These are phyloP conservation scores for Astraeus odoratus DNA, from an alignment of 768 basidiomycete genomes.

Conservation along the genomic window DNA sequence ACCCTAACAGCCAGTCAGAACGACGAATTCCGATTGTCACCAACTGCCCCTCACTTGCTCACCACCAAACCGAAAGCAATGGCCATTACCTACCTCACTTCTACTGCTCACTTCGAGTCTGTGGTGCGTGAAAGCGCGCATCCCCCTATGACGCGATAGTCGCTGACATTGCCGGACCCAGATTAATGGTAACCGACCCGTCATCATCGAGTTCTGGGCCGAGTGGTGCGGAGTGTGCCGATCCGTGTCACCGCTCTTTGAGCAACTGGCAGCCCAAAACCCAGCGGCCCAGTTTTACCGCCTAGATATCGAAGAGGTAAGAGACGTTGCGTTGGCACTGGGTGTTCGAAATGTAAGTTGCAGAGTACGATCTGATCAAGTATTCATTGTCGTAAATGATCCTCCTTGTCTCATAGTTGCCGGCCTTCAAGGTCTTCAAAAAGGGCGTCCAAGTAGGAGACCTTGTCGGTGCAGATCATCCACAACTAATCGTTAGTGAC, in stretches of 20 bases:
- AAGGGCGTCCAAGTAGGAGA: slow-evolving; percentile 26
- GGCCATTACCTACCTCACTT: slow-evolving; percentile 19
- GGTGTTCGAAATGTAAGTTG: slow-evolving; percentile 19
- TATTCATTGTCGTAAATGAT: background rate
- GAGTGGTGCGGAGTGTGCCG: slow-evolving; percentile 24
- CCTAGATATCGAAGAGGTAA: slow-evolving; percentile 24
- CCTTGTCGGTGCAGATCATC: slow-evolving; percentile 20
- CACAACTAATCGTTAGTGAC: slow-evolving; percentile 18
- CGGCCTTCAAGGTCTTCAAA: slow-evolving; percentile 25
- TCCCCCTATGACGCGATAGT: background rate
- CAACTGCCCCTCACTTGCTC: slow-evolving; percentile 10
- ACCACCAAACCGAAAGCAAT: slow-evolving; percentile 11
- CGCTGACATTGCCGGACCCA: slow-evolving; percentile 9
- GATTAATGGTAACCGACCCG: slow-evolving; percentile 18
- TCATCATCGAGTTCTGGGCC: slow-evolving; percentile 27
- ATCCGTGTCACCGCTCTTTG: slow-evolving; percentile 14
- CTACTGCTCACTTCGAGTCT: slow-evolving; percentile 20
- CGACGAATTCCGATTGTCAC: slow-evolving; percentile 7
- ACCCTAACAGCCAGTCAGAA: slow-evolving; percentile 6
- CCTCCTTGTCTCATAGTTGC: slow-evolving; percentile 13
- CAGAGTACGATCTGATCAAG: background rate
- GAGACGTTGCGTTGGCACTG: slow-evolving; percentile 18
- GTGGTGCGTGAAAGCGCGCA: slow-evolving; percentile 10
- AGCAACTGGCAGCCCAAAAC: slow-evolving; percentile 22
- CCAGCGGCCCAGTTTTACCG: slow-evolving; percentile 23